These are phyloP conservation scores for Xerocomellus chrysenteron DNA, from an alignment of 768 basidiomycete species.

Conservation along the genomic window DNA sequence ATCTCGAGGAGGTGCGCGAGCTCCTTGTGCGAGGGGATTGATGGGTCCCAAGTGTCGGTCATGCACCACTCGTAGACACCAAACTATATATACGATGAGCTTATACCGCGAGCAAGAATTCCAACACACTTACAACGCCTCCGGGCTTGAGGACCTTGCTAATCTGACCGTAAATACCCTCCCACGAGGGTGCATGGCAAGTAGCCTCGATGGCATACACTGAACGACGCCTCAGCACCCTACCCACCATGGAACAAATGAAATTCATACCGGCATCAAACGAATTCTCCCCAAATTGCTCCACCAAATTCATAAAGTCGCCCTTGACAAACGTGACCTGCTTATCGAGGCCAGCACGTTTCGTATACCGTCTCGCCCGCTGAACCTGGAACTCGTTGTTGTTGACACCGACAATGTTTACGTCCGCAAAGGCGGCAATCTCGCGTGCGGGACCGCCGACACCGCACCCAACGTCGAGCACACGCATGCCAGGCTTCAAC, in stretches of 20 bases:
- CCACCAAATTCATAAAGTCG: slow-evolving; percentile 93
- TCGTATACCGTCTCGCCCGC: slow-evolving; percentile 82
- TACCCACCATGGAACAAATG: background rate
- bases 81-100: slow-evolving; percentile 51
- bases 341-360: slow-evolving; percentile 67
- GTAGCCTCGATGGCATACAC: slow-evolving; percentile 99
- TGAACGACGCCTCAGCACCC: slow-evolving; percentile 28
- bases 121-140: slow-evolving; percentile 68
- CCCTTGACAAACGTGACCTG: slow-evolving; percentile 86
- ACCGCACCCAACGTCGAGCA: slow-evolving; percentile 98
- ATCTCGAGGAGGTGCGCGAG: slow-evolving; percentile 91
- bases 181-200: slow-evolving; percentile 92
- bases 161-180: slow-evolving; percentile 94
- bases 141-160: slow-evolving; percentile 93
- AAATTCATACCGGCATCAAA: slow-evolving; percentile 85
- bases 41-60: slow-evolving; percentile 92
- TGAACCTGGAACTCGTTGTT: slow-evolving; percentile 96
- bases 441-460: slow-evolving; percentile 96
- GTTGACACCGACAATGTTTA: slow-evolving; percentile 81
- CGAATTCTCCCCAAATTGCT: slow-evolving; percentile 87
- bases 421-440: slow-evolving; percentile 90
- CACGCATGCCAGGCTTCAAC: slow-evolving; percentile 87
- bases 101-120: background rate
- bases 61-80: slow-evolving; percentile 99
- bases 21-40: slow-evolving; percentile 81